Conservation (phyloP, 176 grass and related monocot genomes). For the Areca catechu region DNA sequence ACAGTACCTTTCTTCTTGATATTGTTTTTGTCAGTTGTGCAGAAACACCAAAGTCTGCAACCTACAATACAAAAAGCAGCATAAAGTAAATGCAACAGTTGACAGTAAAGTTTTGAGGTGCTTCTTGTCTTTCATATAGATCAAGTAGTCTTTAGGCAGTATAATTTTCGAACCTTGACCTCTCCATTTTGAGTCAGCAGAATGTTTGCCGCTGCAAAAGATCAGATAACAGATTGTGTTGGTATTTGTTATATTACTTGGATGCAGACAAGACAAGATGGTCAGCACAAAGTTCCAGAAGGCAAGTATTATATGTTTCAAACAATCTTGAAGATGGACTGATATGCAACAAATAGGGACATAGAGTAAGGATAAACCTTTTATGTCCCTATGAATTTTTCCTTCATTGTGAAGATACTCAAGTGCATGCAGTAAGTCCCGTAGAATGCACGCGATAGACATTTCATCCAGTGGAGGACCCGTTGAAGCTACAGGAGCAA, state of each 20-base stretch:
- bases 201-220: slow-evolving; percentile 94
- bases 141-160: too few relatives aligned
- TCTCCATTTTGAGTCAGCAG: slow-evolving; percentile 90
- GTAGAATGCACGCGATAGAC: slow-evolving; percentile 93
- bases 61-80: slow-evolving; percentile 31
- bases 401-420: slow-evolving; percentile 99
- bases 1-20: slow-evolving; percentile 96
- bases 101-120: too few relatives aligned
- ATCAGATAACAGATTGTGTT: slow-evolving; percentile 11
- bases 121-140: too few relatives aligned
- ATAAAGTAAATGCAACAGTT: too few relatives aligned
- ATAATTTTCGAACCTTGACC: slow-evolving; percentile 70
- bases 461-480: slow-evolving; percentile 93
- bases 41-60: slow-evolving; percentile 98
- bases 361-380: slow-evolving; percentile 32
- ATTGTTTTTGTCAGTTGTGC: slow-evolving; percentile 99
- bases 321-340: too few relatives aligned
- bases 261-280: too few relatives aligned
- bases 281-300: too few relatives aligned
- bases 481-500: slow-evolving; percentile 51
- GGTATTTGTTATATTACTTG: too few relatives aligned
- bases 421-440: slow-evolving; percentile 82
- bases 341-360: not conserved
- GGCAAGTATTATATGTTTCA: too few relatives aligned
- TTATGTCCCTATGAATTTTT: slow-evolving; percentile 92